These are phyloP conservation scores for Hydrangea macrophylla DNA, from an alignment of 148 eudicot genomes.

Conservation along the genomic window DNA sequence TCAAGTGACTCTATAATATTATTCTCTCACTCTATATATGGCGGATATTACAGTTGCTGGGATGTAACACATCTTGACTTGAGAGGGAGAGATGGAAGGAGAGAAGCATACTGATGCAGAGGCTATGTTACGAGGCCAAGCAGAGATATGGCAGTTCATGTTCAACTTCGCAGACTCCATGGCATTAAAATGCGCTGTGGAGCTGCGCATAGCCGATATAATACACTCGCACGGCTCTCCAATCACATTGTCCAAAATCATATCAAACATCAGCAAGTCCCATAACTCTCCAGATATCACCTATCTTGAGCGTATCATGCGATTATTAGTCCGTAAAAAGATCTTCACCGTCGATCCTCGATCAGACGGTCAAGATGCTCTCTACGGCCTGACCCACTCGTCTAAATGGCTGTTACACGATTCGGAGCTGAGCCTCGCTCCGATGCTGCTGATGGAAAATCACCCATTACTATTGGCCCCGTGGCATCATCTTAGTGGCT, in stretches of 20 bases:
- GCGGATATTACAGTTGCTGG: too few species aligned
- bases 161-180: conserved; percentile 35
- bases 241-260: conserved; percentile 29
- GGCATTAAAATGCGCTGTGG: too few species aligned
- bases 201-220: conserved; percentile 45
- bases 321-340: conserved; percentile 30
- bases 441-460: conserved; percentile 19
- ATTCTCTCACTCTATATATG: too few species aligned
- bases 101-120: not conserved
- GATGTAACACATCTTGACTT: too few species aligned
- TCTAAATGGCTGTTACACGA: conserved; percentile 32
- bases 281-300: conserved; percentile 22
- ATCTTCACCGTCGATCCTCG: conserved; percentile 25
- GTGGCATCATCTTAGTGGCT: conserved; percentile 22
- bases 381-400: conserved; percentile 40
- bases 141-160: conserved; percentile 15
- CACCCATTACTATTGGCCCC: conserved; percentile 10
- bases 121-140: conserved; percentile 20
- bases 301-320: conserved; percentile 44
- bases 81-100: not conserved
- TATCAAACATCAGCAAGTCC: conserved; percentile 15
- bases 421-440: conserved; percentile 31
- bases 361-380: conserved; percentile 6
- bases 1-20: too few species aligned
- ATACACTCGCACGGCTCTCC: conserved; percentile 34